Conservation (phyloP, 148 eudicot genomes). For the Cornus suecica region DNA sequence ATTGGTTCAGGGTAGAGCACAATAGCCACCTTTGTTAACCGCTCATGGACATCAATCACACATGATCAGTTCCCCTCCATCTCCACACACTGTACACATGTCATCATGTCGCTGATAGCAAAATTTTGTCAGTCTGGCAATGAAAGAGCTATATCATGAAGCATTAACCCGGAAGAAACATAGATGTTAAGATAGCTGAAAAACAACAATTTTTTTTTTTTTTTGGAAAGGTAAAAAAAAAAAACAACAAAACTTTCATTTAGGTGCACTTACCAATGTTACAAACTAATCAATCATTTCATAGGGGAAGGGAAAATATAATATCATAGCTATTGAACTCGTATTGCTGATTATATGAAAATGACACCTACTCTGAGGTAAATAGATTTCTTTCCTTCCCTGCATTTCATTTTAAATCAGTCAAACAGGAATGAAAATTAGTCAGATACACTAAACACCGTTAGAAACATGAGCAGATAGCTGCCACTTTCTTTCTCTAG, state of each 20-base stretch:
- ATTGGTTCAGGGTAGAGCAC: background rate
- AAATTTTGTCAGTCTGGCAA: constrained; percentile 70
- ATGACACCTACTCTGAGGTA: no score
- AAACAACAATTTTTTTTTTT: no score
- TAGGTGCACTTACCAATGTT: background rate
- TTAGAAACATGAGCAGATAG: no score
- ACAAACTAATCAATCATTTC: background rate
- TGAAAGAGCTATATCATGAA: constrained; percentile 84
- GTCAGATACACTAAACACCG: no score
- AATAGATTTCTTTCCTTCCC: no score
- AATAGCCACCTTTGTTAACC: constrained; percentile 35
- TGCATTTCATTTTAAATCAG: no score
- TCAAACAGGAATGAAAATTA: no score
- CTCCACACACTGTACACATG: constrained; percentile 92
- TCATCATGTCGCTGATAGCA: constrained; percentile 71
- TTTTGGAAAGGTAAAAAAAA: no score
- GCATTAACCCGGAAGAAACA: constrained; percentile 69
- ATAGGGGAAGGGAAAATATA: no score
- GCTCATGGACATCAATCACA: constrained; percentile 80
- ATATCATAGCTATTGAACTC: no score
- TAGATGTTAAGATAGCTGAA: constrained; percentile 85
- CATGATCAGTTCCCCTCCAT: constrained; percentile 71
- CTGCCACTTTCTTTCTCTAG: no score
- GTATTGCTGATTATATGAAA: no score
- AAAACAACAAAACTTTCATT: background rate